Evolutionary conservation across 768 basidiomycete species (phyloP).

Genomic region (Baorangia bicolor): DNA sequence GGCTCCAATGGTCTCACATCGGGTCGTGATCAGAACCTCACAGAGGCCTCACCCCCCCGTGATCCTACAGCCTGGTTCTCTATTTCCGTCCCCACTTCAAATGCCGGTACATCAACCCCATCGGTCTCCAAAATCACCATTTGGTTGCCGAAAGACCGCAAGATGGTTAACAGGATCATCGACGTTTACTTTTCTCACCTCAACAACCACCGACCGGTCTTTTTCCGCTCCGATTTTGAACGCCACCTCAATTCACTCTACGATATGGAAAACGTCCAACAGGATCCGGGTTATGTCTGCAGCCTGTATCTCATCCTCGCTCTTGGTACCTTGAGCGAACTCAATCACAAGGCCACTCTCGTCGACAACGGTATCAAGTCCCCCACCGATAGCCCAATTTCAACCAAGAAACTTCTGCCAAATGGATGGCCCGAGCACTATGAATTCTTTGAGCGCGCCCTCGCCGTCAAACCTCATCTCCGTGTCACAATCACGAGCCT

Average conservation of each 20-base stretch:
- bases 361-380: slow-evolving; percentile 46
- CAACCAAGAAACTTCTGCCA: slow-evolving; percentile 59
- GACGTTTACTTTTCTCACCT: slow-evolving; percentile 75
- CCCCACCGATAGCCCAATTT: slow-evolving; percentile 32
- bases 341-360: slow-evolving; percentile 66
- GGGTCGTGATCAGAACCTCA: slow-evolving; percentile 60
- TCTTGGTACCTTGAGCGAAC: slow-evolving; percentile 78
- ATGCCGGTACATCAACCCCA: slow-evolving; percentile 21
- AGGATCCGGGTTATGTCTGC: slow-evolving; percentile 79
- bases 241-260: slow-evolving; percentile 65
- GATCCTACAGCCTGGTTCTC: slow-evolving; percentile 62
- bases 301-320: slow-evolving; percentile 76
- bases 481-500: slow-evolving; percentile 80
- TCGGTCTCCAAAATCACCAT: slow-evolving; percentile 38
- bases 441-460: slow-evolving; percentile 80
- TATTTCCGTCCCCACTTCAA: slow-evolving; percentile 51
- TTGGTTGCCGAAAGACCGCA: slow-evolving; percentile 78
- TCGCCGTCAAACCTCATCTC: slow-evolving; percentile 77
- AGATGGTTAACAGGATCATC: slow-evolving; percentile 59
- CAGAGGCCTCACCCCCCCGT: slow-evolving; percentile 56
- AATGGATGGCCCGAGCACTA: slow-evolving; percentile 74
- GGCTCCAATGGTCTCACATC: slow-evolving; percentile 70
- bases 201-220: slow-evolving; percentile 79
- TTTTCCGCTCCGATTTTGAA: slow-evolving; percentile 66
- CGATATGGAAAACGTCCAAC: slow-evolving; percentile 46